These are phyloP conservation scores for Pleurotus platypus DNA, from an alignment of 768 basidiomycete species.

Conservation along the genomic window DNA sequence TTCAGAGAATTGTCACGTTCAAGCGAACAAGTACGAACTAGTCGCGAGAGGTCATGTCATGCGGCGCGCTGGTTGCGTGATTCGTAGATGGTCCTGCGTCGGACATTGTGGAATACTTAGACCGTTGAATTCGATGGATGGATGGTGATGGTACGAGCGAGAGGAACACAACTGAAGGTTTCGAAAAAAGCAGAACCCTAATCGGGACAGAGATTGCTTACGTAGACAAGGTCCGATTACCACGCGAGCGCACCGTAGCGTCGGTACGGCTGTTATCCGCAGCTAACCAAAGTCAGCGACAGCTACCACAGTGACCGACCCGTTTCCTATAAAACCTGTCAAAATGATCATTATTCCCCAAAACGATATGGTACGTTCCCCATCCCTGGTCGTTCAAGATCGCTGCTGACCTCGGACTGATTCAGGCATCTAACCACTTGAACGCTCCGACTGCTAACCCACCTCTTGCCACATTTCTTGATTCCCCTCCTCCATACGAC, in stretches of 20 bases:
- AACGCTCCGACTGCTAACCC: conserved; percentile 6
- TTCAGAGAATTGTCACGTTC: conserved; percentile 24
- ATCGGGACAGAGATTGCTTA: not conserved
- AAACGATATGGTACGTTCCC: not conserved
- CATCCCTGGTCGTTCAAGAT: not conserved
- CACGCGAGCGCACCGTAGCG: conserved; percentile 2
- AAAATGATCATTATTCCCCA: conserved; percentile 7
- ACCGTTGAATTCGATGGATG: conserved; percentile 12
- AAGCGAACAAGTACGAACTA: conserved; percentile 50
- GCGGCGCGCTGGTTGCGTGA: conserved; percentile 19
- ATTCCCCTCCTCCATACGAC: conserved; percentile 47
- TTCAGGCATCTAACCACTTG: no score
- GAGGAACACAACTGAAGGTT: not conserved
- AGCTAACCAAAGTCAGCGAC: not conserved
- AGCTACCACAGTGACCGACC: not conserved
- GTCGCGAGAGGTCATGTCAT: conserved; percentile 82
- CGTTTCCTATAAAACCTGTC: not conserved
- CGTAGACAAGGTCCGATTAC: not conserved
- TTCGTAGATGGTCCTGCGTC: conserved; percentile 25
- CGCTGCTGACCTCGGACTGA: not conserved
- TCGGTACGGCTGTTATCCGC: not conserved
- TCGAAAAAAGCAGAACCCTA: not conserved
- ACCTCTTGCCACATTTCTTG: conserved; percentile 10
- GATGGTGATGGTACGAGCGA: conserved; percentile 11
- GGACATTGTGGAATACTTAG: conserved; percentile 16